phyloP scores from a whole-genome alignment of 1,139 yeast genomes.

The Saccharomyces hybrid region DNA sequence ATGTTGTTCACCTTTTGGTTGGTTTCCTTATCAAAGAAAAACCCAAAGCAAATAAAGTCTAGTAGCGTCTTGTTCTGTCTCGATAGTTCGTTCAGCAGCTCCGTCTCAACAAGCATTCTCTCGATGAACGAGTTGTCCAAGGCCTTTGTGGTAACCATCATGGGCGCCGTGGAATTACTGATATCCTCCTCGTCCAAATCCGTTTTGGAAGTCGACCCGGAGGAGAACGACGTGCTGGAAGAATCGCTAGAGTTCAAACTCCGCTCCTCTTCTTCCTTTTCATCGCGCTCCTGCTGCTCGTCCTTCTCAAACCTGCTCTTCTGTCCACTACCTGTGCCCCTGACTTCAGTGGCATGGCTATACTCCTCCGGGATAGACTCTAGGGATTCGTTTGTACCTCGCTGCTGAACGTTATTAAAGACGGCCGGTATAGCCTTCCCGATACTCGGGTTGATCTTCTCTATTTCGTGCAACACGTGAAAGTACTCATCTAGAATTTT shows the following conservation, averaged over 20 bases:
- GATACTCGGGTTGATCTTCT: slow-evolving; percentile 8
- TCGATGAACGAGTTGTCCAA: slow-evolving; percentile 55
- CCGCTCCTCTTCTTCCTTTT: slow-evolving; percentile 1
- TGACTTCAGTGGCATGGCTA: background rate
- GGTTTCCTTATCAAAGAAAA: slow-evolving; percentile 23
- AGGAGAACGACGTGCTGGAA: background rate
- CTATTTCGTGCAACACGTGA: slow-evolving; percentile 25
- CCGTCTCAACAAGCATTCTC: slow-evolving; percentile 56
- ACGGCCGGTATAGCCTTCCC: slow-evolving; percentile 1
- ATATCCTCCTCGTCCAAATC: slow-evolving; percentile 34
- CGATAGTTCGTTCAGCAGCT: slow-evolving; percentile 45
- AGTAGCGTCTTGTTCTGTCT: slow-evolving; percentile 40
- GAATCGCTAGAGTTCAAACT: background rate
- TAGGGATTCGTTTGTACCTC: background rate
- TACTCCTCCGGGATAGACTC: background rate
- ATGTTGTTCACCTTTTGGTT: slow-evolving; percentile 38
- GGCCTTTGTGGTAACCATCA: slow-evolving; percentile 34
- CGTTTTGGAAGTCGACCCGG: slow-evolving; percentile 22
- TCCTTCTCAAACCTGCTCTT: background rate
- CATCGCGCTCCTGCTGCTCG: background rate
- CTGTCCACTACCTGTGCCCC: background rate
- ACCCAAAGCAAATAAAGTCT: slow-evolving; percentile 43
- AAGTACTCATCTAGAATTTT: slow-evolving; percentile 34
- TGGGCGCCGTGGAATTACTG: slow-evolving; percentile 8
- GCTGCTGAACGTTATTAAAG: background rate